Evolutionary conservation across 768 basidiomycete species (phyloP).

Genomic region (Glaciozyma antarctica): DNA sequence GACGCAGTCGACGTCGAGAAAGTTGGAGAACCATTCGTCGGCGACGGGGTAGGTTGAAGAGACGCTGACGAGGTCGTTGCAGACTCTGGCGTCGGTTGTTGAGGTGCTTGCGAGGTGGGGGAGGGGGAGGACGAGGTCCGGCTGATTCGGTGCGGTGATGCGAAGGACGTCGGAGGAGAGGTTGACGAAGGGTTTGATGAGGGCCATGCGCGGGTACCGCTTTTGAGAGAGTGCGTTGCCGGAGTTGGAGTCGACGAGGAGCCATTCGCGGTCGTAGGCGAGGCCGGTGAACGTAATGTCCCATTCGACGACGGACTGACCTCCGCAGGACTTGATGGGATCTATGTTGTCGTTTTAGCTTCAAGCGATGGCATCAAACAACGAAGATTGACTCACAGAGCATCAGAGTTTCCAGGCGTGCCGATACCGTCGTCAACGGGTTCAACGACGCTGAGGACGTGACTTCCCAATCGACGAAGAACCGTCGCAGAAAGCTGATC

Average conservation of each 20-base stretch:
- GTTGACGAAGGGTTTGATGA: slow-evolving; percentile 27
- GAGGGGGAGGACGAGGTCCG: slow-evolving; percentile 24
- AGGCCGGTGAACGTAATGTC: slow-evolving; percentile 29
- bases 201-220: slow-evolving; percentile 32
- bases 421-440: not conserved
- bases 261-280: slow-evolving; percentile 33
- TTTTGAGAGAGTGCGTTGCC: slow-evolving; percentile 32
- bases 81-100: not conserved
- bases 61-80: slow-evolving; percentile 13
- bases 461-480: slow-evolving; percentile 22
- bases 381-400: slow-evolving; percentile 9
- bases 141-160: slow-evolving; percentile 14
- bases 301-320: slow-evolving; percentile 26
- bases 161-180: not conserved
- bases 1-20: slow-evolving; percentile 22
- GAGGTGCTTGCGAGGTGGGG: not conserved
- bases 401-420: slow-evolving; percentile 1
- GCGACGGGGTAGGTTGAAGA: slow-evolving; percentile 5
- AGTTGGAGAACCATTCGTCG: slow-evolving; percentile 27
- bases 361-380: too few species aligned
- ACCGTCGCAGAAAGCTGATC: slow-evolving; percentile 29
- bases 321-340: slow-evolving; percentile 35
- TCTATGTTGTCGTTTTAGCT: slow-evolving; percentile 2
- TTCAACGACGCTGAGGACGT: not conserved
- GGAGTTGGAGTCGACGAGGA: slow-evolving; percentile 27